A percentile compares a stretch with the other conserved stretches of the same genome.
Conservation (phyloP, 345 rosid species). For the Moricandia arvensis region DNA sequence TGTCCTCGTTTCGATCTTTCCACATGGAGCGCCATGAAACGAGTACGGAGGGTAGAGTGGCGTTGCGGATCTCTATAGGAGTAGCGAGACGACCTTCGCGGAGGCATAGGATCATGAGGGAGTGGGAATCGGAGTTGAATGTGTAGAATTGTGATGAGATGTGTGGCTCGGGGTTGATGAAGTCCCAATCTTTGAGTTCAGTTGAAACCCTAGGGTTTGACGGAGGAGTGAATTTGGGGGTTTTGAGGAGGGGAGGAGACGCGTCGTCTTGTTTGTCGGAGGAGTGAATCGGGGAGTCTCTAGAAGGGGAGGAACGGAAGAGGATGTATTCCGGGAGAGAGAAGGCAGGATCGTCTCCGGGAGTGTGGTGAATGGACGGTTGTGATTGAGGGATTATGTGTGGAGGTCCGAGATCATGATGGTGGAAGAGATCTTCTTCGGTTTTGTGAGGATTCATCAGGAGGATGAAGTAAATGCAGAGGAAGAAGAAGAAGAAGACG, state of each 20-base stretch:
- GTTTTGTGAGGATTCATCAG: constrained; percentile 66
- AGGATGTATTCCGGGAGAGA: constrained; percentile 68
- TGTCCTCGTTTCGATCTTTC: constrained; percentile 98
- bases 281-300: constrained; percentile 54
- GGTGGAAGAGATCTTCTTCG: constrained; percentile 54
- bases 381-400: constrained; percentile 49
- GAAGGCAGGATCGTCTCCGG: constrained; percentile 45
- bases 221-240: constrained; percentile 48
- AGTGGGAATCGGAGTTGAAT: constrained; percentile 89
- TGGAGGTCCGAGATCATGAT: constrained; percentile 48
- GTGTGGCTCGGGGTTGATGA: constrained; percentile 52
- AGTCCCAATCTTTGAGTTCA: constrained; percentile 30
- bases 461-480: neutral
- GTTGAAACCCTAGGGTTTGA: too few relatives aligned
- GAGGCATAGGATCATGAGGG: constrained; percentile 92
- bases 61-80: constrained; percentile 88
- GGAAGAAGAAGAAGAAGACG: neutral
- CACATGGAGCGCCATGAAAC: constrained; percentile 95
- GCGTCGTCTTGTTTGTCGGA: constrained; percentile 35
- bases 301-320: constrained; percentile 69
- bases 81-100: constrained; percentile 78
- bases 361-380: constrained; percentile 52
- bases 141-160: constrained; percentile 76
- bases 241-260: constrained; percentile 56
- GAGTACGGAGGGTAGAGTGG: constrained; percentile 73